Evolutionary conservation across 2,329 filamentous ascomycete species (phyloP).

Genomic region (Fusarium brevicatenulatum): DNA sequence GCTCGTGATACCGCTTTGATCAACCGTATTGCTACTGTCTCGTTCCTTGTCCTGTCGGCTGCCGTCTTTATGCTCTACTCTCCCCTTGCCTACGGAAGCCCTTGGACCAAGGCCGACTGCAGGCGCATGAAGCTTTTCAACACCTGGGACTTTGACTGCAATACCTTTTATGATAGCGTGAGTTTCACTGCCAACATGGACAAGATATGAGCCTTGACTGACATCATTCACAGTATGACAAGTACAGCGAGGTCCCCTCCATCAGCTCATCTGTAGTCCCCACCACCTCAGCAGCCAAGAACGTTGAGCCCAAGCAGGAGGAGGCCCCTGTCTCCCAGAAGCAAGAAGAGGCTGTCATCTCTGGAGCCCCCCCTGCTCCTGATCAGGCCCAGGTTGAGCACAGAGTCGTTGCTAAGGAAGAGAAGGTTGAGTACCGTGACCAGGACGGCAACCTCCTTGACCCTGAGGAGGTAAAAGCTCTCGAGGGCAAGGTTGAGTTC

Average conservation of each 20-base stretch:
- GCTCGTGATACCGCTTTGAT: slow-evolving; percentile 74
- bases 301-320: slow-evolving; percentile 40
- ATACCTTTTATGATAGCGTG: slow-evolving; percentile 88
- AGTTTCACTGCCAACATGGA: slow-evolving; percentile 56
- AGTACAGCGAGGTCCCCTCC: slow-evolving; percentile 51
- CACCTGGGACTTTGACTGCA: slow-evolving; percentile 98
- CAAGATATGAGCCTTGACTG: slow-evolving; percentile 11
- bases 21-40: slow-evolving; percentile 77
- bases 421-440: slow-evolving; percentile 93
- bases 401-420: slow-evolving; percentile 69
- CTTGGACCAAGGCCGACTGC: slow-evolving; percentile 92
- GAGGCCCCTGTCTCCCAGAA: slow-evolving; percentile 40
- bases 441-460: slow-evolving; percentile 90
- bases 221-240: slow-evolving; percentile 57
- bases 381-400: slow-evolving; percentile 54
- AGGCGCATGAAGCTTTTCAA: slow-evolving; percentile 85
- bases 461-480: slow-evolving; percentile 81
- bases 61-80: slow-evolving; percentile 85
- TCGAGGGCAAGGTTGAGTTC: slow-evolving; percentile 94
- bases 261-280: slow-evolving; percentile 45
- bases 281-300: slow-evolving; percentile 42
- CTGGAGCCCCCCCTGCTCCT: slow-evolving; percentile 57
- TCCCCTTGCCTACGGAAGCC: slow-evolving; percentile 90
- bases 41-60: slow-evolving; percentile 79
- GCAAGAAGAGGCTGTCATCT: slow-evolving; percentile 52